These are phyloP conservation scores for Quercus suber DNA, from an alignment of 306 rosid genomes.

Conservation along the genomic window DNA sequence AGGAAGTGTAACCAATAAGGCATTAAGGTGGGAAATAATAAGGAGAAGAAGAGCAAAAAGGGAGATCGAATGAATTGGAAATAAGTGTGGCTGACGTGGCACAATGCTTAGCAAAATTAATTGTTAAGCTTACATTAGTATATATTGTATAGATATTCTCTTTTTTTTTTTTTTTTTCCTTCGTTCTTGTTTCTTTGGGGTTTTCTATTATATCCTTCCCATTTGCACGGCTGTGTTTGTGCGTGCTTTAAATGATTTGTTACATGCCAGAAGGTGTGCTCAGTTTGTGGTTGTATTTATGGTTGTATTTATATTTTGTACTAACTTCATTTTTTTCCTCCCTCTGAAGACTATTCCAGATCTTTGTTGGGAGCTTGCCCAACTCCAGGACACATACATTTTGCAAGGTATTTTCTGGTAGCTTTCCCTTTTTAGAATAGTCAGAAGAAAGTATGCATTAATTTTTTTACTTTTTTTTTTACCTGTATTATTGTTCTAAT, in stretches of 20 bases:
- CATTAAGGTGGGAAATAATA: too few species aligned
- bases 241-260: neutral
- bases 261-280: conserved; percentile 6
- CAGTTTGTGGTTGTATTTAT: neutral
- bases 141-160: neutral
- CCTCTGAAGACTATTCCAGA: conserved; percentile 74
- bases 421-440: conserved; percentile 7
- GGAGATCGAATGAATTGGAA: too few species aligned
- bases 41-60: too few species aligned
- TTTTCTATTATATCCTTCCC: neutral
- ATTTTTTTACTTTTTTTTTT: neutral
- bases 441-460: conserved; percentile 1
- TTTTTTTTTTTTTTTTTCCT: neutral
- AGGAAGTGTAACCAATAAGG: too few species aligned
- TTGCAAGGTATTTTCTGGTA: conserved; percentile 62
- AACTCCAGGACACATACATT: conserved; percentile 95
- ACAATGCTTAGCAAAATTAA: too few species aligned
- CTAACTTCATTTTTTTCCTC: conserved; percentile 11
- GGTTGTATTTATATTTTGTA: neutral
- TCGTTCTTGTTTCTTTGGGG: neutral
- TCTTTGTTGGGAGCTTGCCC: conserved; percentile 97
- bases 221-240: neutral
- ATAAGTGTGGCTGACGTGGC: too few species aligned
- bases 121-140: too few species aligned
- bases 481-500: neutral